A percentile compares a stretch with the other conserved stretches of the same genome.
phyloP scores from a whole-genome alignment of 2,329 filamentous ascomycete species.

The Ceratocystis cacaofunesta region DNA sequence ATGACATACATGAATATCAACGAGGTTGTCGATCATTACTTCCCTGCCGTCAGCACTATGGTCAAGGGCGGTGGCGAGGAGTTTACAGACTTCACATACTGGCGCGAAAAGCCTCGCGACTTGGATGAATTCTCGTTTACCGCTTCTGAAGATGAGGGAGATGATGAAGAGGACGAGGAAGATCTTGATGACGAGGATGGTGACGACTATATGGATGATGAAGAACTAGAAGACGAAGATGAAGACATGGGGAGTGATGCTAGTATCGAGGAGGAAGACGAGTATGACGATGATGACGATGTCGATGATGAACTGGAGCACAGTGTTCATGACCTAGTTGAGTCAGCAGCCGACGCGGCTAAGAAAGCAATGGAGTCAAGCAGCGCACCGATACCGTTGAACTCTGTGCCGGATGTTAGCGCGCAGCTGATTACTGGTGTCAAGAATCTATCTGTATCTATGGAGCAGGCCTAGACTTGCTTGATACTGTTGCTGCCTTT shows the following conservation, averaged over 20 bases:
- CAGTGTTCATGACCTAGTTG: constrained; percentile 13
- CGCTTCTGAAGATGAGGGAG: constrained; percentile 41
- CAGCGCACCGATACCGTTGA: neutral
- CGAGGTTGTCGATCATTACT: constrained; percentile 96
- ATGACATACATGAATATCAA: constrained; percentile 95
- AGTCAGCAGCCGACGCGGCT: constrained; percentile 9
- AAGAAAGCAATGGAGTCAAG: constrained; percentile 9
- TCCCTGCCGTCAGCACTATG: constrained; percentile 76
- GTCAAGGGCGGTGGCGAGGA: constrained; percentile 83
- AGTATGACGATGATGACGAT: constrained; percentile 26
- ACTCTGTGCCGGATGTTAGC: constrained; percentile 15
- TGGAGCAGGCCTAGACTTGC: constrained; percentile 1
- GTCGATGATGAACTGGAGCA: constrained; percentile 13
- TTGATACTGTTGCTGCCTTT: neutral
- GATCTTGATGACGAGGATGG: constrained; percentile 38
- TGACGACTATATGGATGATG: constrained; percentile 33
- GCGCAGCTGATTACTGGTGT: constrained; percentile 18
- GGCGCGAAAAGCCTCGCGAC: constrained; percentile 72
- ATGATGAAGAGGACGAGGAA: constrained; percentile 37
- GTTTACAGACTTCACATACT: constrained; percentile 95
- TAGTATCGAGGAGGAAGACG: constrained; percentile 28
- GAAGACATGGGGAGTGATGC: constrained; percentile 27
- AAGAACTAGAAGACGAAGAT: constrained; percentile 23
- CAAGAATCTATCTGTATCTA: constrained; percentile 17
- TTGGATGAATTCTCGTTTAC: constrained; percentile 80